Base-by-base conservation (phyloP, 73 alveolate species). In the Tetrahymena borealis region DNA sequence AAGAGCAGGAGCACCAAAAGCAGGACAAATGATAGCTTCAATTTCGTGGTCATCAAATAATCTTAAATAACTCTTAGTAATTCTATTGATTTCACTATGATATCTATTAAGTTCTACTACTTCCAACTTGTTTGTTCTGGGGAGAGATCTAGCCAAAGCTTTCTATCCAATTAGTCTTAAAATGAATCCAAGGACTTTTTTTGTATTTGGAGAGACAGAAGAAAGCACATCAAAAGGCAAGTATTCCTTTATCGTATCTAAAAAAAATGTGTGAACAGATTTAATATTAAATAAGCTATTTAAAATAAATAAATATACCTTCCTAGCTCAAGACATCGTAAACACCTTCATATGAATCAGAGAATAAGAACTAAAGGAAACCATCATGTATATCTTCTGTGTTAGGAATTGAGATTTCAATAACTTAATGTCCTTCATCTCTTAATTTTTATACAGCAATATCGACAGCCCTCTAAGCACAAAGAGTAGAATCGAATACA, bases 21-120 rank as follows among this genome's bases (percentile, higher is more conserved):
- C 91, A 35, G 97, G 97, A 35, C 94, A 94, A 11, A 94, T 94
- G 40, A 93, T 40, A 11, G 94, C 97, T 39, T 94, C 97, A 36
- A 94, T 39, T 12, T 92, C 96, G 36, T 78, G 78, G 24, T 92
- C 90, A 1, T 20, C 16, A 38, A 92, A 35, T 16, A 41, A 78
- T 38, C 77, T 78, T n/a, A 79, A 24, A 38, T 78, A 92, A 38
- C 32, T 11, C 32, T 35, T 20, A 33, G 77, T 38, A 3, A 41
- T 35, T 78, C 78, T 11, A 32, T 79, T 39, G 36, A 78, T 77
- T 28, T 77, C n/a, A 78, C 39, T 79, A 11, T 91, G 40, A 60
- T 60, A 33, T 39, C 32, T 38, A 33, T 78, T 38, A 24, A 60
- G 78, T 33, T 92, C 37, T 24, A 35, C 90, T n/a, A 78, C 95